Conservation (phyloP, 192 early-diverging fungal species). For the Entomortierella chlamydospora region DNA sequence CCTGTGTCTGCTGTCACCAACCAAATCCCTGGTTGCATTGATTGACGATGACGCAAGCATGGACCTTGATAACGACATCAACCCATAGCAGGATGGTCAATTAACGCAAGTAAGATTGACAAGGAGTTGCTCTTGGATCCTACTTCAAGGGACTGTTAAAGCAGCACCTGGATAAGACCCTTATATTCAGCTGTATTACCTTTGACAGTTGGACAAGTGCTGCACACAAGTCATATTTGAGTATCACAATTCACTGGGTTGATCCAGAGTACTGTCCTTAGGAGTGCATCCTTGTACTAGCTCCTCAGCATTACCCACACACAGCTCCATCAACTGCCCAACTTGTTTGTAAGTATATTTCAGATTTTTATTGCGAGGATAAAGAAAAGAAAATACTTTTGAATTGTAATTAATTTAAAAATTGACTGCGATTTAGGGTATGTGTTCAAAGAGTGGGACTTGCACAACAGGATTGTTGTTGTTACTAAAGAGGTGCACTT, state of each 20-base stretch:
- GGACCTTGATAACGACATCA: no score
- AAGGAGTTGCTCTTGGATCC: no score
- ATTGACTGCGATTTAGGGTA: not conserved
- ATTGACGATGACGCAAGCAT: no score
- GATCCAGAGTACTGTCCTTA: not conserved
- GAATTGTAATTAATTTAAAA: not conserved
- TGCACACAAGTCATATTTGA: not conserved
- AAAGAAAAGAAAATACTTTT: no score
- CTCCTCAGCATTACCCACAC: constrained; percentile 15
- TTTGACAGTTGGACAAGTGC: constrained; percentile 11
- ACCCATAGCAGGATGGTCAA: no score
- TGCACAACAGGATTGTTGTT: not conserved
- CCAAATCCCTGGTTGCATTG: no score
- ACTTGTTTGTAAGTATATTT: constrained; percentile 5
- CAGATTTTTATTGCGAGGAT: not conserved
- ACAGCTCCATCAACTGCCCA: not conserved
- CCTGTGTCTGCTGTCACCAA: no score
- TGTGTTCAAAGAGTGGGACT: not conserved
- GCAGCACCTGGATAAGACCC: not conserved
- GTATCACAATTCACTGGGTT: constrained; percentile 8
- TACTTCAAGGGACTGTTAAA: not conserved
- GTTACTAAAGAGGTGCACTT: constrained; percentile 10
- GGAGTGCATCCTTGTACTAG: constrained; percentile 7
- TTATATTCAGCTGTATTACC: not conserved
- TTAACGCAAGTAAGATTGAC: no score